Percentiles rank a stretch among this genome's conserved stretches.
These are phyloP conservation scores for Phytophthora nicotianae DNA, from an alignment of 352 stramenopile species.

Conservation along the genomic window DNA sequence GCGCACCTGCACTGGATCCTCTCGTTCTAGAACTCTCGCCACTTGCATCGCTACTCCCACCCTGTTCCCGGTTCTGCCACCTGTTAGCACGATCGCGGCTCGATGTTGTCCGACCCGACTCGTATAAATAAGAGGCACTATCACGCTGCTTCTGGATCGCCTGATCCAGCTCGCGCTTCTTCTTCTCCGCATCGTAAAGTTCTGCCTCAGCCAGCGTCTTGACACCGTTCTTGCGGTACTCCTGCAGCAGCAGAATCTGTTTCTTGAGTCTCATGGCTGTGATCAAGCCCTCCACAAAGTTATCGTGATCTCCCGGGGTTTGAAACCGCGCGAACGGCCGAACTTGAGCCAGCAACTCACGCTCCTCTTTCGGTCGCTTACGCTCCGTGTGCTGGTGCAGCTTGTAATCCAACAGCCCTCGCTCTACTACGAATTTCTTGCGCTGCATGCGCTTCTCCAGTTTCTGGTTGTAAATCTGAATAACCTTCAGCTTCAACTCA, in stretches of 20 bases:
- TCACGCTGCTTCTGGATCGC: slow-evolving; percentile 89
- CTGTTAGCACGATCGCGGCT: slow-evolving; percentile 73
- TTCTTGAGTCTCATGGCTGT: slow-evolving; percentile 92
- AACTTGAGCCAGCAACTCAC: slow-evolving; percentile 94
- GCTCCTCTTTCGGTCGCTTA: slow-evolving; percentile 93
- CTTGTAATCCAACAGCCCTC: slow-evolving; percentile 93
- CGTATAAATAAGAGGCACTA: slow-evolving; percentile 86
- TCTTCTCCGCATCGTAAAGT: slow-evolving; percentile 95
- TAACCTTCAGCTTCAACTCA: slow-evolving; percentile 95
- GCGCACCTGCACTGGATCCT: slow-evolving; percentile 17
- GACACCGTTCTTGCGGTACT: slow-evolving; percentile 96
- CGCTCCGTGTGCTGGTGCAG: slow-evolving; percentile 91
- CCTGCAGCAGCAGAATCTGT: slow-evolving; percentile 96
- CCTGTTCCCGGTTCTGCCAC: slow-evolving; percentile 66
- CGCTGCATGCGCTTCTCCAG: slow-evolving; percentile 93
- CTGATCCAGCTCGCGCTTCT: slow-evolving; percentile 92
- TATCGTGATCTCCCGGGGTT: slow-evolving; percentile 92
- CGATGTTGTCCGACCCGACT: slow-evolving; percentile 60
- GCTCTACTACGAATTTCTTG: slow-evolving; percentile 93
- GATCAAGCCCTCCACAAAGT: slow-evolving; percentile 93
- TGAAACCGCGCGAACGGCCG: slow-evolving; percentile 96
- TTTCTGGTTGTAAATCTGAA: slow-evolving; percentile 97
- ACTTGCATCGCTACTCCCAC: slow-evolving; percentile 32
- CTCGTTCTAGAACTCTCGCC: slow-evolving; percentile 41
- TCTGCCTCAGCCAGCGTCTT: slow-evolving; percentile 94